Evolutionary conservation across 306 rosid species (phyloP).

Genomic region (Ormosia emarginata): DNA sequence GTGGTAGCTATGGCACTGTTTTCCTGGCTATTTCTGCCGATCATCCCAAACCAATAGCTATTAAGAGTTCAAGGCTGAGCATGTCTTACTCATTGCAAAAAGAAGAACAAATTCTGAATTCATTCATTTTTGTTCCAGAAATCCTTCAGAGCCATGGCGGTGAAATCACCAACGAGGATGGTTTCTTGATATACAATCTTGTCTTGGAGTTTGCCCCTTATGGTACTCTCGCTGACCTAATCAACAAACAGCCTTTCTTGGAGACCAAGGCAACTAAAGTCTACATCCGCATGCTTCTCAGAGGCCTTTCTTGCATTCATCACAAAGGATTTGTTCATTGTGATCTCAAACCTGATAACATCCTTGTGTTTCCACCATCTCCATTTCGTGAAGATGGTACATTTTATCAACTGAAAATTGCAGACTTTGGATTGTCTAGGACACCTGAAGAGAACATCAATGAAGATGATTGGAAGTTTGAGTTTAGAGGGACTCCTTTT

Average conservation of each 20-base stretch:
- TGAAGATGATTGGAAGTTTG: too few species aligned
- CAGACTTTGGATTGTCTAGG: too few species aligned
- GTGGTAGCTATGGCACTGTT: not conserved
- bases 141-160: not conserved
- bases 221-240: not conserved
- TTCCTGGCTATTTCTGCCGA: not conserved
- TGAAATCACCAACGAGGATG: too few species aligned
- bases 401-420: too few species aligned
- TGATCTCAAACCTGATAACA: not conserved
- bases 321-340: not conserved
- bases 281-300: not conserved
- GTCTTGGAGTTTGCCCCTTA: not conserved
- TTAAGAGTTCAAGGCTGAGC: not conserved
- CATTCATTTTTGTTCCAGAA: not conserved
- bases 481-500: too few species aligned
- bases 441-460: too few species aligned
- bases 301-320: not conserved
- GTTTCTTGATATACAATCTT: not conserved
- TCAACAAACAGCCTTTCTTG: not conserved
- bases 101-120: not conserved
- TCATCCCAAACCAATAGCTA: not conserved
- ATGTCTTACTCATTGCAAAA: not conserved
- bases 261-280: not conserved
- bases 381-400: too few species aligned
- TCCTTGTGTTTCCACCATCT: not conserved